A percentile compares a stretch with the other conserved stretches of the same genome.
Evolutionary conservation across 306 rosid species (phyloP).

Genomic region (Sicyos edulis): DNA sequence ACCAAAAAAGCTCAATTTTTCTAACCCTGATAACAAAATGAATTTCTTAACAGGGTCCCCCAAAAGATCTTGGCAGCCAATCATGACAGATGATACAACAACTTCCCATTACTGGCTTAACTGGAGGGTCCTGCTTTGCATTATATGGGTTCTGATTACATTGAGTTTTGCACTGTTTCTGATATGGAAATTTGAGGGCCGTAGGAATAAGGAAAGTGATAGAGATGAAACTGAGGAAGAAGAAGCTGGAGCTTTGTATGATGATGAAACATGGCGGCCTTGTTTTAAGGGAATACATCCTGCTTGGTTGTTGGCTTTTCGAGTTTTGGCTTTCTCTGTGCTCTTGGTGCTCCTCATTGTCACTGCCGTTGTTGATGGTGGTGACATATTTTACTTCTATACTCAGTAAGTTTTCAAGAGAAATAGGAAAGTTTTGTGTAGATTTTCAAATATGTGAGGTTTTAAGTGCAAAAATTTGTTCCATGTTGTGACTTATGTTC

Average conservation of each 20-base stretch:
- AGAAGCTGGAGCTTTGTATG: constrained; percentile 47
- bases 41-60: constrained; percentile 51
- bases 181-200: constrained; percentile 52
- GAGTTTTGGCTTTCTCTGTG: constrained; percentile 68
- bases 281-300: constrained; percentile 86
- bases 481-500: not conserved
- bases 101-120: constrained; percentile 67
- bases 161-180: constrained; percentile 36
- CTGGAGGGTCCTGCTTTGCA: constrained; percentile 79
- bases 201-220: constrained; percentile 20
- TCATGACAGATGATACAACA: constrained; percentile 68
- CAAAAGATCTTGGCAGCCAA: constrained; percentile 68
- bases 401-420: constrained; percentile 57
- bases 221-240: constrained; percentile 34
- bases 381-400: constrained; percentile 63
- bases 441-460: not conserved
- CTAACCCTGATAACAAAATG: constrained; percentile 37
- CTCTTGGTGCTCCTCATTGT: constrained; percentile 64
- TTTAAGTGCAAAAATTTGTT: not conserved
- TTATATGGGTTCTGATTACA: constrained; percentile 47
- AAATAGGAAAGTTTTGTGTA: not conserved
- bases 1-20: not conserved
- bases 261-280: constrained; percentile 93
- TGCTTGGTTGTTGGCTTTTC: constrained; percentile 73
- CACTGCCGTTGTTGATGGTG: constrained; percentile 61